Evolutionary conservation across 108 stramenopile genomes (phyloP), one percentile per base, ranked within the genome.

Genomic region (Cyclotella atomus): DNA sequence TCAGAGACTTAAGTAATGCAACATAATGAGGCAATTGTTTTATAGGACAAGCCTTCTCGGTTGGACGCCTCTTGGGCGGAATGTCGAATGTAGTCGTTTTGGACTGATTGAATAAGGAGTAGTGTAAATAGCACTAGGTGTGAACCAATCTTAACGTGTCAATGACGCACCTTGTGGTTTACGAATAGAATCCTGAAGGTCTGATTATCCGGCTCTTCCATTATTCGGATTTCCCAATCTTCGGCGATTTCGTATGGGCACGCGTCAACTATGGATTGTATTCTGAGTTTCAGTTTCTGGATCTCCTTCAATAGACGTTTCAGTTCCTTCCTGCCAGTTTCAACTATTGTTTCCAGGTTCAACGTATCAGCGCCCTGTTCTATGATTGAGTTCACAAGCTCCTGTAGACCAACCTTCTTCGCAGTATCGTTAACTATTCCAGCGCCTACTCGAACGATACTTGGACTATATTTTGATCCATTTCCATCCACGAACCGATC

Each of bases 401-500:
- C 34, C 49, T 85, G 68, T 27, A 89, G 36, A 5, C 61, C 25
- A 25, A 83, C 83, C 20, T 50, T 80, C 25, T 70, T 69, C 28
- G 62, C 72, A 33, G 34, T 56, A 38, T 60, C 60, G 23, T 65
- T 71, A 32, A 53, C 75, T 15, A 68, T 65, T 14, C 84, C 87
- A 36, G 45, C 35, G 1, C 90, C 95, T 9, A 94, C 85, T 2
- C 96, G 80, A 16, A 89, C 70, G 34, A 96, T 75, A 28, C 78
- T 65, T 9, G 96, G 96, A 30, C 66, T 78, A 70, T 95, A 96
- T 33, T 76, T 94, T 17, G 66, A 29, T 3, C 86, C 88, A 5
- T 69, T 49, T 30, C 93, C 91, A 46, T 95, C 96, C 2, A 83
- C 63, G 62, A 95, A 94, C 15, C 75, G 70, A 7, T 77, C 73